Evolutionary conservation across 768 basidiomycete genomes (phyloP).

Genomic region (Lactifluus rugatus): DNA sequence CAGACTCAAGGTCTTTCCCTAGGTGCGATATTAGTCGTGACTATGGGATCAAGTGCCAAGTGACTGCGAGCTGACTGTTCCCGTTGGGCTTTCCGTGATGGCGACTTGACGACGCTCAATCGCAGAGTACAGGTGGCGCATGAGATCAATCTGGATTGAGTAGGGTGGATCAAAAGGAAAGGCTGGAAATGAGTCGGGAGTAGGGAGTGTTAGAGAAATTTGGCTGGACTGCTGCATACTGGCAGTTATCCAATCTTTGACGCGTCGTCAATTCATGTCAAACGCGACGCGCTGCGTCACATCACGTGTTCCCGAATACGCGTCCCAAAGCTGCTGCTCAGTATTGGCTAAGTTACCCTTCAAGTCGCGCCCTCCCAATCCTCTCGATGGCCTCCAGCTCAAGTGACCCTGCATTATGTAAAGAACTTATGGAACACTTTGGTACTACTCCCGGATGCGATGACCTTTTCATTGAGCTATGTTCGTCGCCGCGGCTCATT

Average conservation of each 20-base stretch:
- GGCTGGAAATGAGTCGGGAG: constrained; percentile 57
- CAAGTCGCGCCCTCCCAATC: not conserved
- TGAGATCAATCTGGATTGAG: constrained; percentile 74
- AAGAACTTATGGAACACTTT: not conserved
- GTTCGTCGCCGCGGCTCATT: constrained; percentile 2
- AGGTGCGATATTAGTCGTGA: not conserved
- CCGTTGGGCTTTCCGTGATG: constrained; percentile 84
- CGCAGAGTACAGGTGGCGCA: constrained; percentile 75
- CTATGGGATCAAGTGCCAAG: not conserved
- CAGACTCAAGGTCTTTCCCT: constrained; percentile 85
- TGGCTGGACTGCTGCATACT: not conserved
- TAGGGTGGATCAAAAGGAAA: constrained; percentile 86
- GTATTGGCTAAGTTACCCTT: too few relatives aligned
- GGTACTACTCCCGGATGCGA: constrained; percentile 6
- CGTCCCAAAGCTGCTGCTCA: too few relatives aligned
- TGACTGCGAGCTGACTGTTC: constrained; percentile 47
- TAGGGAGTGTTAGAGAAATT: constrained; percentile 35
- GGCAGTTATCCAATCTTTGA: not conserved
- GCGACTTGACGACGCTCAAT: constrained; percentile 70
- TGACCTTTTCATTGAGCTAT: constrained; percentile 13
- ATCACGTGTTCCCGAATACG: not conserved
- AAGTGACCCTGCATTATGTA: not conserved
- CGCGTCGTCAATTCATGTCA: not conserved
- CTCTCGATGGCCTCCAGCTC: constrained; percentile 1
- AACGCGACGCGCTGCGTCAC: constrained; percentile 13